These are phyloP conservation scores for Pseudopyricularia cyperi DNA, from an alignment of 2,329 filamentous ascomycete species.

Conservation along the genomic window DNA sequence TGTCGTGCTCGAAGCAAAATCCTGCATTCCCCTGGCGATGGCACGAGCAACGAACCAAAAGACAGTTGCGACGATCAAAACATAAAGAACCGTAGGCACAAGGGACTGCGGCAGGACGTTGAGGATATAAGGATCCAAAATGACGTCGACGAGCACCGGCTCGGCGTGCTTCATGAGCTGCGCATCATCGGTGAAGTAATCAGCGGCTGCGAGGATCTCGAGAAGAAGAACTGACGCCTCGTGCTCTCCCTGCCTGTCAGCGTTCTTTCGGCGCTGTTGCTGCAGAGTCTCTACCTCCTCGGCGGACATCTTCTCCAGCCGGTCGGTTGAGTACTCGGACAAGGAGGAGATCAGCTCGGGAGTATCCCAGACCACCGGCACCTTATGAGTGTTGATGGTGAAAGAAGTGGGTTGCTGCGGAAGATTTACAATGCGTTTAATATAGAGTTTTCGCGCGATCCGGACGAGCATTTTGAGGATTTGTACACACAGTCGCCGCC, in stretches of 20 bases:
- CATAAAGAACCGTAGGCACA: conserved; percentile 56
- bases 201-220: conserved; percentile 61
- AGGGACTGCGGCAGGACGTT: conserved; percentile 73
- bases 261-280: neutral
- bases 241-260: conserved; percentile 5
- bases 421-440: neutral
- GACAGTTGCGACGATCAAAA: conserved; percentile 43
- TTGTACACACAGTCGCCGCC: conserved; percentile 66
- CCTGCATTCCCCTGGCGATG: conserved; percentile 8
- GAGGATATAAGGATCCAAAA: conserved; percentile 74
- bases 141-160: conserved; percentile 63
- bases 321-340: conserved; percentile 43
- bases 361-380: conserved; percentile 47
- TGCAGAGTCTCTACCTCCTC: neutral
- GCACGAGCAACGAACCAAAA: conserved; percentile 29
- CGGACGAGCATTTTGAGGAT: neutral
- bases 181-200: conserved; percentile 68
- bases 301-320: conserved; percentile 18
- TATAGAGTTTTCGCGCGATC: neutral
- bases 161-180: conserved; percentile 64
- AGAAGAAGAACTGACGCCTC: conserved; percentile 52
- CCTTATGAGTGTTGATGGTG: conserved; percentile 49
- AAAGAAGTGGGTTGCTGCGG: conserved; percentile 76
- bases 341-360: conserved; percentile 53
- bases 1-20: neutral